phyloP scores from a whole-genome alignment of 768 basidiomycete genomes.

The Tricholoma hemisulphureum region DNA sequence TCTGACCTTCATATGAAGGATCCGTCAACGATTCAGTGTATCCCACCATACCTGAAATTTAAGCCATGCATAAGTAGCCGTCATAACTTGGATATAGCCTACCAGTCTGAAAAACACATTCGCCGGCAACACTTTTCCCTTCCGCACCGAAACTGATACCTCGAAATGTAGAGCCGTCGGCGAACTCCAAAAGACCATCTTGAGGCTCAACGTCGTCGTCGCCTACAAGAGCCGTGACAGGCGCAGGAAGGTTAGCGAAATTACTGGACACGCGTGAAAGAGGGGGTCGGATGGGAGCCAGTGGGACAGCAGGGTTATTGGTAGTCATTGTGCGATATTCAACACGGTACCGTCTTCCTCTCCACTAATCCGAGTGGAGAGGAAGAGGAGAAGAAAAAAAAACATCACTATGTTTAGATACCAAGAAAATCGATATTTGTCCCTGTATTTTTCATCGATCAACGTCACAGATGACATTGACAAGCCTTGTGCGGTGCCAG shows the following conservation, averaged over 20 bases:
- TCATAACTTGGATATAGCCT: slow-evolving; percentile 26
- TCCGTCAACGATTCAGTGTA: slow-evolving; percentile 98
- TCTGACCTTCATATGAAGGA: slow-evolving; percentile 97
- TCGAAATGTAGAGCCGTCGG: slow-evolving; percentile 82
- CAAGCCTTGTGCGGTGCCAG: too few species aligned
- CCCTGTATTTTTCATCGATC: slow-evolving; percentile 20
- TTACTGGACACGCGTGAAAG: slow-evolving; percentile 47
- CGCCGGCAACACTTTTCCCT: slow-evolving; percentile 87
- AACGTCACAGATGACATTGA: neutral
- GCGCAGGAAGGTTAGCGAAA: slow-evolving; percentile 32
- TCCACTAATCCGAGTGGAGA: slow-evolving; percentile 48
- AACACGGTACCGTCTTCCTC: slow-evolving; percentile 40
- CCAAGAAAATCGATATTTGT: slow-evolving; percentile 37
- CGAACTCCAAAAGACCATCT: slow-evolving; percentile 83
- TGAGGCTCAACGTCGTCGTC: slow-evolving; percentile 28
- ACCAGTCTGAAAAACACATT: slow-evolving; percentile 99
- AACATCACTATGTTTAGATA: slow-evolving; percentile 35
- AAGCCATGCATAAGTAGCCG: slow-evolving; percentile 6
- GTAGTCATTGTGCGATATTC: slow-evolving; percentile 19
- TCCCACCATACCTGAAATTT: slow-evolving; percentile 88
- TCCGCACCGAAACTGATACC: slow-evolving; percentile 94
- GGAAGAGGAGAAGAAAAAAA: slow-evolving; percentile 52
- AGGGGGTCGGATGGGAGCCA: slow-evolving; percentile 35
- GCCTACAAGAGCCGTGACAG: slow-evolving; percentile 31
- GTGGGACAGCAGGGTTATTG: slow-evolving; percentile 21